Base-by-base conservation (phyloP, 2,329 filamentous ascomycete species). In the Fusarium marasasianum region DNA sequence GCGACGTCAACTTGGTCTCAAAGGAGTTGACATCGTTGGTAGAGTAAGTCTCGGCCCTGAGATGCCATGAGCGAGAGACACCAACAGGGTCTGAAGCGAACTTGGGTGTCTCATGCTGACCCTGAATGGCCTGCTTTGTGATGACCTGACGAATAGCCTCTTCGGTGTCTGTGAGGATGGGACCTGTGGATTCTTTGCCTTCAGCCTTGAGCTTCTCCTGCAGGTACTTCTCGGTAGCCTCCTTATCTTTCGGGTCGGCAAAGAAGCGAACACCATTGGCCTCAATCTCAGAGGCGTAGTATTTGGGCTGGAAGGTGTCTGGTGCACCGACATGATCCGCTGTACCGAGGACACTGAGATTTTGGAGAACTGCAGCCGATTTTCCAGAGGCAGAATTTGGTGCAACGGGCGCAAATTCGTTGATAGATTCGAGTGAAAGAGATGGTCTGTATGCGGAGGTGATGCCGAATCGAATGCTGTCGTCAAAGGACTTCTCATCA, bases 41-140 rank as follows among this genome's bases (percentile, higher is more conserved):
- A 26, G 74, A 73, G 73, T 84, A 86, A 48, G 83, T 83, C 71
- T 81, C 80, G 20, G 81, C 78, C 61, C 82, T 78, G 63, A 84
- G 68, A 51, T 84, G 83, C 79, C 81, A 82, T 70, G 80, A 79
- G 63, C 81, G 79, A 47, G 83, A 77, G 44, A 83, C 47, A 26
- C 79, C 81, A 11, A 81, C 69, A 11, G 82, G 76, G 35, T 84
- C 82, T 43, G 71, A 68, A 22, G 81, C 78, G 59, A 79, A 81
- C 74, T 76, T 73, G 44, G 82, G 80, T 51, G 79, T 75, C 77
- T 83, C 81, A 69, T 84, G 79, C 77, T 81, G 77, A 0, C 84
- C 84, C 59, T 76, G 73, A 41, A 86, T 72, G 24, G 80, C 82
- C 43, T 73, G 71, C 31, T 82, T 77, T 35, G 81, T 47, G 24